These are phyloP conservation scores for Huntiella decipiens DNA, from an alignment of 2,329 filamentous ascomycete genomes.

Conservation along the genomic window DNA sequence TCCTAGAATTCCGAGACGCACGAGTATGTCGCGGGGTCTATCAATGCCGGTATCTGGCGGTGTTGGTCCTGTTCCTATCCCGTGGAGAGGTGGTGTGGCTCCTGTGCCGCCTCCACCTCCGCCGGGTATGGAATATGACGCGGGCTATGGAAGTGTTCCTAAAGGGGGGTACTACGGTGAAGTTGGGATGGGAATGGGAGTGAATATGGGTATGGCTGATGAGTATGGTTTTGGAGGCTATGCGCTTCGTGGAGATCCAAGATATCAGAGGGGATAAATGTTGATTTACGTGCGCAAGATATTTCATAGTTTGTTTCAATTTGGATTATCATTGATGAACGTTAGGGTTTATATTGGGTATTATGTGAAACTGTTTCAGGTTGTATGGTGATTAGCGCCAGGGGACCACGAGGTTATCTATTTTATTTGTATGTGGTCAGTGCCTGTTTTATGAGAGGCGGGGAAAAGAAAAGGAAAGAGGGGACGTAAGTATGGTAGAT, in stretches of 20 bases:
- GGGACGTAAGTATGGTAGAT: no score
- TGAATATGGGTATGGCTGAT: constrained; percentile 3
- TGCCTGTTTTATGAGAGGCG: no score
- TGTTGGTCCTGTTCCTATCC: constrained; percentile 1
- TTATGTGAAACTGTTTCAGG: no score
- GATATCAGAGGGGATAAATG: background rate
- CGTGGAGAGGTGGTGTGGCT: background rate
- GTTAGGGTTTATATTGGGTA: background rate
- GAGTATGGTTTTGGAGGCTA: background rate
- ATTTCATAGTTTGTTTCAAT: background rate
- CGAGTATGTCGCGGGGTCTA: constrained; percentile 7
- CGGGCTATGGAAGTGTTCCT: background rate
- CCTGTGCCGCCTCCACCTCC: background rate
- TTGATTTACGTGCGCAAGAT: background rate
- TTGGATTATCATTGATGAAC: constrained; percentile 1
- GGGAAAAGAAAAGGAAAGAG: no score
- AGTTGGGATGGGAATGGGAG: constrained; percentile 1
- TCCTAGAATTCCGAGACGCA: constrained; percentile 1
- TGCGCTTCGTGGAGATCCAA: constrained; percentile 1
- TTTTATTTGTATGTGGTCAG: no score
- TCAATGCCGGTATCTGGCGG: constrained; percentile 1
- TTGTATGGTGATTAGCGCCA: no score
- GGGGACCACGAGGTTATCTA: no score
- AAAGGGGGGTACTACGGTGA: background rate
- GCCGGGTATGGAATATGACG: background rate